Percentiles rank a stretch among this genome's conserved stretches.
These are phyloP conservation scores for Mortierella sp. DNA, from an alignment of 371 early-diverging fungal genomes.

Conservation along the genomic window DNA sequence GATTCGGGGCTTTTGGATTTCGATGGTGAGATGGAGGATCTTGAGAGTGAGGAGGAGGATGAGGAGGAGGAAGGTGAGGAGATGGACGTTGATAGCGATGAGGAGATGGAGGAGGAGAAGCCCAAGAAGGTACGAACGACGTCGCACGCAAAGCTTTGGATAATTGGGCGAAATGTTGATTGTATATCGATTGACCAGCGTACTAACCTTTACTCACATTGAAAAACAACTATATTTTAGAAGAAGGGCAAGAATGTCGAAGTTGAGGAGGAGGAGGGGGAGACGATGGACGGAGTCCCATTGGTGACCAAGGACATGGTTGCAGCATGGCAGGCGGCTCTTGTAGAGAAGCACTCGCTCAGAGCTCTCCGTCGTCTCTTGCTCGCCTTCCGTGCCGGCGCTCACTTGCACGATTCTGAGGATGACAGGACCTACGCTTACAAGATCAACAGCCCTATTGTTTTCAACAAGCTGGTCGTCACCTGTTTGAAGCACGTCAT, in stretches of 20 bases:
- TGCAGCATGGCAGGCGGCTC: slow-evolving; percentile 76
- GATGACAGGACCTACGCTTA: slow-evolving; percentile 65
- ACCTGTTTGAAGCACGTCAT: slow-evolving; percentile 71
- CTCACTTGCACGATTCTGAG: slow-evolving; percentile 82
- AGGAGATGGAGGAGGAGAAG: slow-evolving; percentile 54
- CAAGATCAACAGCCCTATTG: slow-evolving; percentile 79
- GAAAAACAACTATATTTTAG: background rate
- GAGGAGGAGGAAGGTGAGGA: slow-evolving; percentile 61
- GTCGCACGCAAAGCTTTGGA: background rate
- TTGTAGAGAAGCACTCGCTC: slow-evolving; percentile 71
- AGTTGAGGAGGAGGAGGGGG: slow-evolving; percentile 24
- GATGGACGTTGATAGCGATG: slow-evolving; percentile 30
- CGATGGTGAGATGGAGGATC: slow-evolving; percentile 74
- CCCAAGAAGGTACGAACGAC: slow-evolving; percentile 32
- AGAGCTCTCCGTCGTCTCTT: slow-evolving; percentile 77
- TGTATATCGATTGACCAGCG: background rate
- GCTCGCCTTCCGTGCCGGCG: slow-evolving; percentile 88
- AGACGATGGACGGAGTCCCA: slow-evolving; percentile 51
- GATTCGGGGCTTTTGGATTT: slow-evolving; percentile 87
- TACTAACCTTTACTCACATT: background rate
- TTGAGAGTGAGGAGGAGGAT: slow-evolving; percentile 61
- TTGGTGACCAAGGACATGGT: slow-evolving; percentile 82
- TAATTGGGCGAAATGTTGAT: background rate
- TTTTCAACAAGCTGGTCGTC: slow-evolving; percentile 87
- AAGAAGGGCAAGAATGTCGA: slow-evolving; percentile 41